Conservation (phyloP, 2,329 filamentous ascomycete genomes). For the Neonectria hederae region DNA sequence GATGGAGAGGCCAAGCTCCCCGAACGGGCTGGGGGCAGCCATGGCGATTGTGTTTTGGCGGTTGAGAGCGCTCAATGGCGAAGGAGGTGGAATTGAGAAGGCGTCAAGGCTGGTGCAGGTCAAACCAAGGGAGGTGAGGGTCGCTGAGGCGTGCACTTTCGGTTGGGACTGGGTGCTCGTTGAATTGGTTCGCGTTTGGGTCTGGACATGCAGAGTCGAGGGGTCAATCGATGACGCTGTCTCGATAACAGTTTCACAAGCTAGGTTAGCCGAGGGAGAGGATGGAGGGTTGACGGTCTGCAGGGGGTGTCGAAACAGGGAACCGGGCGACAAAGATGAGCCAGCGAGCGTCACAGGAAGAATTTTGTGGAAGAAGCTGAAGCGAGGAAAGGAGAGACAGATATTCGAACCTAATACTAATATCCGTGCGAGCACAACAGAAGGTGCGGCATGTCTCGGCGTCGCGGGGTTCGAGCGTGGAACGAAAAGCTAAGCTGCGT, state of each 20-base stretch:
- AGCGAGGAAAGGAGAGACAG: not conserved
- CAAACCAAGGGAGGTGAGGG: not conserved
- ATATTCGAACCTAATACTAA: not conserved
- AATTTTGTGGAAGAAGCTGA: not conserved
- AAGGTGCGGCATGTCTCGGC: not conserved
- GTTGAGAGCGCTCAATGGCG: constrained; percentile 19
- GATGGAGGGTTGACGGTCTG: not conserved
- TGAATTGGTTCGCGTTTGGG: constrained; percentile 21
- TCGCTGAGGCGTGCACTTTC: constrained; percentile 21
- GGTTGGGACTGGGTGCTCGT: constrained; percentile 1
- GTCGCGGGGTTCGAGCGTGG: not conserved
- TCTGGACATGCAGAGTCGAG: constrained; percentile 6
- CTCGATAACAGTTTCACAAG: constrained; percentile 27
- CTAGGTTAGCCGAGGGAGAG: not conserved
- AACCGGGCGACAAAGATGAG: not conserved
- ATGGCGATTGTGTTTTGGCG: constrained; percentile 45
- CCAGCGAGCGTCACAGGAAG: too few species aligned
- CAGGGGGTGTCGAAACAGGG: not conserved
- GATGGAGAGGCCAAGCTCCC: constrained; percentile 68
- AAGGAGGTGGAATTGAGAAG: not conserved
- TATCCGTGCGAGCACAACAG: not conserved
- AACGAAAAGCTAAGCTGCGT: not conserved
- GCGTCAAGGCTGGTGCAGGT: not conserved
- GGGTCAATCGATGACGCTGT: constrained; percentile 37
- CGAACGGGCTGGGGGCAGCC: constrained; percentile 54